Conservation (phyloP, 805 yeast species). For the Candida chauliodis region DNA sequence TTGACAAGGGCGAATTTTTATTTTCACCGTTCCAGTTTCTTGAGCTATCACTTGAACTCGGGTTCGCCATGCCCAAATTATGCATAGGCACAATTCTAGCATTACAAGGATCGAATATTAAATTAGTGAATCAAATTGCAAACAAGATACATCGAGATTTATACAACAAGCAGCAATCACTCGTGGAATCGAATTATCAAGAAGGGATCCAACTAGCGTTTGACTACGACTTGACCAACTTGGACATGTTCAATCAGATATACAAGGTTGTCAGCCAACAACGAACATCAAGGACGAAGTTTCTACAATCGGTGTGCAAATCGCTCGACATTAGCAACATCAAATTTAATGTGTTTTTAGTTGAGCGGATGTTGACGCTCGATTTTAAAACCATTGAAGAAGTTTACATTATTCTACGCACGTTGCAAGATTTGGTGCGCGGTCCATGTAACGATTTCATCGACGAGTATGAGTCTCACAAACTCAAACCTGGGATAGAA, state of each 20-base stretch:
- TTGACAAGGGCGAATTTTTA: constrained; percentile 45
- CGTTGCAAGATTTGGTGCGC: constrained; percentile 1
- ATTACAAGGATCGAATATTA: constrained; percentile 51
- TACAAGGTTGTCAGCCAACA: constrained; percentile 31
- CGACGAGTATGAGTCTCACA: background rate
- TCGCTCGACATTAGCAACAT: constrained; percentile 9
- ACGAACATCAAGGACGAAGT: constrained; percentile 40
- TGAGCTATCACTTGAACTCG: constrained; percentile 54
- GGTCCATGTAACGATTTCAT: constrained; percentile 5
- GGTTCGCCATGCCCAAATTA: constrained; percentile 71
- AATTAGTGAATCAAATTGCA: constrained; percentile 46
- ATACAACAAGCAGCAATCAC: constrained; percentile 64
- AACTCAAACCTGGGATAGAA: background rate
- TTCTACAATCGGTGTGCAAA: constrained; percentile 23
- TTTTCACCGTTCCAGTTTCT: constrained; percentile 52
- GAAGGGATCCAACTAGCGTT: constrained; percentile 62
- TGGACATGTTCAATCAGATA: constrained; percentile 23
- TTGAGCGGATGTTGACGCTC: background rate
- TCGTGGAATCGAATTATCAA: constrained; percentile 61
- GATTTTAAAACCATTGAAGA: constrained; percentile 8
- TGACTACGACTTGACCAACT: constrained; percentile 32
- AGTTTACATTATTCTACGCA: constrained; percentile 2
- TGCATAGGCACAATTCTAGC: constrained; percentile 72
- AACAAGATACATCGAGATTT: constrained; percentile 50
- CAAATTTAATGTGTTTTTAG: constrained; percentile 1